A percentile compares a stretch with the other conserved stretches of the same genome.
Evolutionary conservation across 2,329 filamentous ascomycete species (phyloP).

Genomic region (Verticillium albo-atrum): DNA sequence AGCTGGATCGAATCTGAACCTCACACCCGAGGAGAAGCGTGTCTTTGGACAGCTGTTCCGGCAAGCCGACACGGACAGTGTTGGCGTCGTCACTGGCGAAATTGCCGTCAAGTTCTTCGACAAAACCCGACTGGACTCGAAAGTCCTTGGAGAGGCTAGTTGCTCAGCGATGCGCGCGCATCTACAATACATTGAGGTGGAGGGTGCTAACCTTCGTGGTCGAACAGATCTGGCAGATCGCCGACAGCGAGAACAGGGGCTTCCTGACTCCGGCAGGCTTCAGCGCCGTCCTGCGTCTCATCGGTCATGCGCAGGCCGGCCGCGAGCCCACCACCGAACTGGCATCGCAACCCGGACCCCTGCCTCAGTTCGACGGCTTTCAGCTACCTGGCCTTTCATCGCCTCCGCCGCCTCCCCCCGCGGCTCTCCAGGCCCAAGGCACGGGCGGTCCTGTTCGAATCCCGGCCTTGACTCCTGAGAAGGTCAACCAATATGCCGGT

Average conservation of each 20-base stretch:
- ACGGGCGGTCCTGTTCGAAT: constrained; percentile 73
- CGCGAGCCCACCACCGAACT: constrained; percentile 76
- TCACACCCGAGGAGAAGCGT: constrained; percentile 88
- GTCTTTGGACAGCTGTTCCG: constrained; percentile 90
- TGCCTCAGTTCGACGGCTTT: constrained; percentile 88
- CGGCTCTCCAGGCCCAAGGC: constrained; percentile 48
- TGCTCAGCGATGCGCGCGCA: not conserved
- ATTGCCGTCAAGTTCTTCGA: constrained; percentile 97
- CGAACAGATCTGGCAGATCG: constrained; percentile 93
- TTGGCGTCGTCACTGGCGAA: constrained; percentile 93
- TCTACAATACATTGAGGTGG: not conserved
- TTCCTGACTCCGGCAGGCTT: constrained; percentile 91
- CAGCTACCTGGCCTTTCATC: constrained; percentile 19
- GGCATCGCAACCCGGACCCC: constrained; percentile 78
- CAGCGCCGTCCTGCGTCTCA: constrained; percentile 85
- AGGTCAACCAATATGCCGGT: constrained; percentile 82
- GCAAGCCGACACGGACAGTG: constrained; percentile 84
- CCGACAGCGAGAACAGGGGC: constrained; percentile 92
- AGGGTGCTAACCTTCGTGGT: not conserved
- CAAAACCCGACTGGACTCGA: constrained; percentile 83
- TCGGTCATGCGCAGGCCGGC: constrained; percentile 90
- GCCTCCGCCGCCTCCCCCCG: constrained; percentile 45
- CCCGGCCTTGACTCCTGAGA: constrained; percentile 81
- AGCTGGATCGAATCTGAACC: constrained; percentile 70
- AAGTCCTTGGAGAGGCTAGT: constrained; percentile 80